Percentiles rank a stretch among this genome's conserved stretches.
These are phyloP conservation scores for Neofusicoccum umdonicola DNA, from an alignment of 2,329 filamentous ascomycete genomes.

Conservation along the genomic window DNA sequence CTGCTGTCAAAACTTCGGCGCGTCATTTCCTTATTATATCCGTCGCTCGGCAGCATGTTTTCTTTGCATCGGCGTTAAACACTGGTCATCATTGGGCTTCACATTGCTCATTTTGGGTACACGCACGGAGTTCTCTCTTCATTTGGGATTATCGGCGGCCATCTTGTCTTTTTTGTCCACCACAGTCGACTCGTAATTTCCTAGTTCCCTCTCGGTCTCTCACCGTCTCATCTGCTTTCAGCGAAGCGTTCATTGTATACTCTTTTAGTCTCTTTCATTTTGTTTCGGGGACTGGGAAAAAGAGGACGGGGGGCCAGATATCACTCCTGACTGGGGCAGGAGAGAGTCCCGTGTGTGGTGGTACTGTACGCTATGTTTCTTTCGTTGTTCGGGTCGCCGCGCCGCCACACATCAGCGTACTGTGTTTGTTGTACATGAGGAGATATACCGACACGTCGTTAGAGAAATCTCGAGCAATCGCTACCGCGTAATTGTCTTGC, in stretches of 20 bases:
- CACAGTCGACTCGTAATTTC: conserved; percentile 6
- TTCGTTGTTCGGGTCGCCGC: background rate
- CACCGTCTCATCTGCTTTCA: background rate
- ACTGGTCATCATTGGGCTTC: background rate
- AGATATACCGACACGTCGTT: conserved; percentile 10
- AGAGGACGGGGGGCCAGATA: background rate
- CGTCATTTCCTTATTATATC: background rate
- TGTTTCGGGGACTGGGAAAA: conserved; percentile 1
- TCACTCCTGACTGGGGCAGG: conserved; percentile 10
- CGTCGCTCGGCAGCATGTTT: conserved; percentile 13
- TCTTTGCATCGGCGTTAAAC: conserved; percentile 13
- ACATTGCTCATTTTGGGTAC: conserved; percentile 5
- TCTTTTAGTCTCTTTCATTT: background rate
- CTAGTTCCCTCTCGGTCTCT: conserved; percentile 2
- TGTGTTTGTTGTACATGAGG: background rate
- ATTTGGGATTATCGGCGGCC: background rate
- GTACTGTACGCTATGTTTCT: conserved; percentile 13
- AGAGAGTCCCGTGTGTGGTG: conserved; percentile 4
- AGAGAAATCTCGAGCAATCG: conserved; percentile 15
- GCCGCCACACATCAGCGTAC: conserved; percentile 10
- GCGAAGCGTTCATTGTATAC: conserved; percentile 7
- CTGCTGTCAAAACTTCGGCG: conserved; percentile 12
- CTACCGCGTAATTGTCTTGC: conserved; percentile 1
- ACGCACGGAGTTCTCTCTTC: conserved; percentile 6
- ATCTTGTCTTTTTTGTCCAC: background rate